Evolutionary conservation across 2,329 filamentous ascomycete species (phyloP), one percentile per base, ranked within the genome.

Genomic region (Clonostachys byssicola): DNA sequence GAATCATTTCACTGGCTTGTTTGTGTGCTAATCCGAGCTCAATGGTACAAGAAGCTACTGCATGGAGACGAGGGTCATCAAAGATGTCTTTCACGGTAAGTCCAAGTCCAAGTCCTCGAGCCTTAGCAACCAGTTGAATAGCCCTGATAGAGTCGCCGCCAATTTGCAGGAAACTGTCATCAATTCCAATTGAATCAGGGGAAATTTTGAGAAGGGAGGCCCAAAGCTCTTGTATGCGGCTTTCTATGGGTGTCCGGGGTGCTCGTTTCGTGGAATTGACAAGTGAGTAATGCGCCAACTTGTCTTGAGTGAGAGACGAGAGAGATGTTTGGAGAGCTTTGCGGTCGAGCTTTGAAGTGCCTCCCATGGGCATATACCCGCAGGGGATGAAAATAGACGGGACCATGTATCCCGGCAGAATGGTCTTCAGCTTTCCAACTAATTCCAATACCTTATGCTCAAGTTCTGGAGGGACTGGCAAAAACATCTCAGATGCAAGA

Each of bases 61-160:
- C 45, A 23, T 30, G 34, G 7, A 51, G 45, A 8, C 45, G 40
- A 34, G 50, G 43, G 14, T 48, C 40, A 30, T 47, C 42, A 42
- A 53, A 51, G 23, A 53, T 41, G 34, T 48, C 42, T 41, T 38
- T 12, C 10, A 49, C 51, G 13, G 45, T 45, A 16, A 52, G 34
- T 6, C 20, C 30, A n/a, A 52, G 41, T 7, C 46, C 48, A 12
- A 43, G 23, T 8, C 34, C 30, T 18, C 43, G 42, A 12, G 47
- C 45, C 9, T 30, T 34, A 13, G 45, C 39, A 16, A 51, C 48
- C 5, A 56, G 48, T 6, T 52, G 44, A 42, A 58, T 57, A 17
- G 56, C 55, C 4, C 49, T 49, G 6, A 58, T 56, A 5, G 56
- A 58, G 35, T 56, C 54, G 6, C 55, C 55, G n/a, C 55, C 55